Evolutionary conservation across 805 yeast genomes (phyloP).

Genomic region (Nematodospora valgi): DNA sequence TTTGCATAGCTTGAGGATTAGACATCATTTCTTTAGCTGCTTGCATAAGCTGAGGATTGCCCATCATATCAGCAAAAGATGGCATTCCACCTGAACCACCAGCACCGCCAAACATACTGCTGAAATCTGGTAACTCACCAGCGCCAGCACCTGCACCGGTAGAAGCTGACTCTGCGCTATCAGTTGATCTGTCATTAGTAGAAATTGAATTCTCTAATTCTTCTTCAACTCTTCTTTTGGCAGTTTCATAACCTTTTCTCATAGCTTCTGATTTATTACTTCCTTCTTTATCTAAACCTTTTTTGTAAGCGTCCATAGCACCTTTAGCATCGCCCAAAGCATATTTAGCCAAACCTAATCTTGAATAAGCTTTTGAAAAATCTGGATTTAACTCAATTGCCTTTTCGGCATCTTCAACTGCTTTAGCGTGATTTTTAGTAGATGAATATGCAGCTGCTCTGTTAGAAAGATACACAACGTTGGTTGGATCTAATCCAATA

Average conservation of each 20-base stretch:
- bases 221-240: slow-evolving; percentile 81
- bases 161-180: slow-evolving; percentile 22
- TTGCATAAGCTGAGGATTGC: slow-evolving; percentile 88
- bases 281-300: slow-evolving; percentile 86
- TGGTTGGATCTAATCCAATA: slow-evolving; percentile 60
- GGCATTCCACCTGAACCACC: slow-evolving; percentile 74
- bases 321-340: slow-evolving; percentile 93
- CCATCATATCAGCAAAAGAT: slow-evolving; percentile 65
- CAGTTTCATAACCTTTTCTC: slow-evolving; percentile 91
- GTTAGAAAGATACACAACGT: slow-evolving; percentile 85
- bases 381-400: slow-evolving; percentile 77
- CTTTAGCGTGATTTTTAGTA: slow-evolving; percentile 64
- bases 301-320: slow-evolving; percentile 84
- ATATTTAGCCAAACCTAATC: slow-evolving; percentile 90
- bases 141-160: slow-evolving; percentile 38
- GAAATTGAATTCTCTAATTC: slow-evolving; percentile 48
- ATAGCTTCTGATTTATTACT: slow-evolving; percentile 80
- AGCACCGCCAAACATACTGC: slow-evolving; percentile 52
- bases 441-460: slow-evolving; percentile 97
- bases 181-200: slow-evolving; percentile 25
- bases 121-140: slow-evolving; percentile 71
- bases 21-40: slow-evolving; percentile 88
- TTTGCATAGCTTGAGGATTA: slow-evolving; percentile 72
- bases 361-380: slow-evolving; percentile 90
- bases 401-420: slow-evolving; percentile 76